A percentile compares a stretch with the other conserved stretches of the same genome.
These are phyloP conservation scores for Xanthoconium stramineum DNA, from an alignment of 768 basidiomycete genomes.

Conservation along the genomic window DNA sequence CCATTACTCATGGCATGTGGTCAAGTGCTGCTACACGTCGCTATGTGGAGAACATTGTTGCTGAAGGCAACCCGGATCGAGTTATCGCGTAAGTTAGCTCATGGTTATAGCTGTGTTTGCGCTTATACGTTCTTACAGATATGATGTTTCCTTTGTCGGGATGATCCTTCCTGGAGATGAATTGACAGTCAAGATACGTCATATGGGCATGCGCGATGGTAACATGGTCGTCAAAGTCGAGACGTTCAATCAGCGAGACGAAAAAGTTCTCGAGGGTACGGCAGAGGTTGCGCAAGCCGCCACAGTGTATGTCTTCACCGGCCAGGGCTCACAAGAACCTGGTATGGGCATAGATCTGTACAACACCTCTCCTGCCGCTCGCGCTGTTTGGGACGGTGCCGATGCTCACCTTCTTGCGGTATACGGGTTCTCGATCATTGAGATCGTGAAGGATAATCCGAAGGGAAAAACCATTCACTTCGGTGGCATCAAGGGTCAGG, in stretches of 20 bases:
- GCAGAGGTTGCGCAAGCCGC: slow-evolving; percentile 91
- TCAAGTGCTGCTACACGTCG: slow-evolving; percentile 91
- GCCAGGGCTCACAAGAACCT: slow-evolving; percentile 95
- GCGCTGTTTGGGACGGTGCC: slow-evolving; percentile 95
- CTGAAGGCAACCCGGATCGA: slow-evolving; percentile 88
- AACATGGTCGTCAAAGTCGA: slow-evolving; percentile 90
- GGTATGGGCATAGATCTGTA: slow-evolving; percentile 99
- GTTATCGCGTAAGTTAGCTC: slow-evolving; percentile 69
- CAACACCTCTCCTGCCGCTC: slow-evolving; percentile 87
- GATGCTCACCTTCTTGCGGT: slow-evolving; percentile 91
- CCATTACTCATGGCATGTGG: slow-evolving; percentile 98
- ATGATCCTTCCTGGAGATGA: slow-evolving; percentile 95
- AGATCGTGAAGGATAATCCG: slow-evolving; percentile 98
- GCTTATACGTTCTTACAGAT: slow-evolving; percentile 43
- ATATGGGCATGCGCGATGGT: slow-evolving; percentile 89
- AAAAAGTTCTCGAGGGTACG: slow-evolving; percentile 89
- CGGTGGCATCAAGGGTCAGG: slow-evolving; percentile 98
- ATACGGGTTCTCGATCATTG: slow-evolving; percentile 97
- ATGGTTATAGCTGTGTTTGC: background rate
- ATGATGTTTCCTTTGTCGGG: slow-evolving; percentile 92
- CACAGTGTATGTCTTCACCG: slow-evolving; percentile 97
- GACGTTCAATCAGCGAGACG: slow-evolving; percentile 78
- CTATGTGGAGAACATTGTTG: slow-evolving; percentile 90
- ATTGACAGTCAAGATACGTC: slow-evolving; percentile 81
- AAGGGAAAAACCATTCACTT: slow-evolving; percentile 99